A percentile compares a stretch with the other conserved stretches of the same genome.
phyloP scores from a whole-genome alignment of 2,329 filamentous ascomycete species.

The Purpureocillium takamizusanense region DNA sequence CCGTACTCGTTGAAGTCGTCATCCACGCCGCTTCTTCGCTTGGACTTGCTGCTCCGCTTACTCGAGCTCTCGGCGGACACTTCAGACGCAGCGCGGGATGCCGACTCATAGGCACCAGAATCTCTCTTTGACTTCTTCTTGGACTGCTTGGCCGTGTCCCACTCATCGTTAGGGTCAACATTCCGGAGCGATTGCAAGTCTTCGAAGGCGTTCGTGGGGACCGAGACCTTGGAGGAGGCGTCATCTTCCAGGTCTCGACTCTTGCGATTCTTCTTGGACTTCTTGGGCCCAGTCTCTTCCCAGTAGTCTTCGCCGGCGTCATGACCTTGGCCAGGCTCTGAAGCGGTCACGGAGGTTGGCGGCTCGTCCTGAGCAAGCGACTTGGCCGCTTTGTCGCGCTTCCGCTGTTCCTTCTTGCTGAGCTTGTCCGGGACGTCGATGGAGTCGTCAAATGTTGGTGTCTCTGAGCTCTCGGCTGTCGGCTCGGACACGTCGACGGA shows the following conservation, averaged over 20 bases:
- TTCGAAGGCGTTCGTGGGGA: slow-evolving; percentile 19
- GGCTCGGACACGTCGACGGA: slow-evolving; percentile 6
- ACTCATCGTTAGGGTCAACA: slow-evolving; percentile 21
- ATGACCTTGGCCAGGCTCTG: slow-evolving; percentile 8
- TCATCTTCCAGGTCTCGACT: slow-evolving; percentile 19
- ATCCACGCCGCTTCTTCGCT: slow-evolving; percentile 24
- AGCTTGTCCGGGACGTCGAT: slow-evolving; percentile 15
- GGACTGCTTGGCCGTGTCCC: slow-evolving; percentile 22
- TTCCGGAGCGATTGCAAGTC: slow-evolving; percentile 11
- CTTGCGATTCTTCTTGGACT: slow-evolving; percentile 18
- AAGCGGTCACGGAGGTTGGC: slow-evolving; percentile 7
- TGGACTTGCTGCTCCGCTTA: slow-evolving; percentile 30
- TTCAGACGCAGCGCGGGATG: slow-evolving; percentile 26
- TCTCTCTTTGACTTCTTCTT: slow-evolving; percentile 27
- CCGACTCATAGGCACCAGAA: slow-evolving; percentile 18
- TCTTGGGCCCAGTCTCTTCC: slow-evolving; percentile 17
- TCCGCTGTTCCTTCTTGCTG: slow-evolving; percentile 27
- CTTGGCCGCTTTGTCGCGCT: slow-evolving; percentile 30
- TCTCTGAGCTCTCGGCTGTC: slow-evolving; percentile 1
- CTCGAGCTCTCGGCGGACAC: slow-evolving; percentile 24
- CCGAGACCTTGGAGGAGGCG: slow-evolving; percentile 14
- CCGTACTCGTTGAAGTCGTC: slow-evolving; percentile 23
- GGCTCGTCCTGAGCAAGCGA: slow-evolving; percentile 18
- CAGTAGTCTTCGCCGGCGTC: slow-evolving; percentile 12
- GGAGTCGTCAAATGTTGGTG: slow-evolving; percentile 12